Evolutionary conservation across 2,329 filamentous ascomycete species (phyloP), one percentile per base, ranked within the genome.

Genomic region (Colletotrichum sojae): DNA sequence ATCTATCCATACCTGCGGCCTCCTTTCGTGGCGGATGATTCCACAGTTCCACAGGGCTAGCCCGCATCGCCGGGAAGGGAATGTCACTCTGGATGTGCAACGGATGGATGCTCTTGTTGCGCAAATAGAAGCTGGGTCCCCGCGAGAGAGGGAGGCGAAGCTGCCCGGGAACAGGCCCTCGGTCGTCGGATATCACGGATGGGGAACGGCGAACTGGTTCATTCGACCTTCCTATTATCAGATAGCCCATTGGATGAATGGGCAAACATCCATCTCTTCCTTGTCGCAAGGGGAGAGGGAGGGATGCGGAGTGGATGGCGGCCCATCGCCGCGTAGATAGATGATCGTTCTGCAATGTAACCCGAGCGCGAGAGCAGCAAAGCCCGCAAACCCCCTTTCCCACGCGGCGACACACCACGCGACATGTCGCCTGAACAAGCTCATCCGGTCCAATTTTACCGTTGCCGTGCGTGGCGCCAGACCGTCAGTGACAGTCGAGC

Each of bases 151-250:
- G n/a, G n/a, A 43, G 16, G 40, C 40, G 40, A 36, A 36, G 18
- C 13, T 15, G 18, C 20, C 18, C 20, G 25, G 64, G 64, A 46
- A 46, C 39, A 39, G 25, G 45, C 12, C 22, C 56, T 40, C 45
- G 25, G 52, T 18, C 43, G 27, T 43, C 59, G 60, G 53, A 63
- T 58, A 68, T 68, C 18, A 64, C 40, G 45, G 60, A 64, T 40
- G 53, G 54, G 48, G 60, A 46, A 46, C 1, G 16, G 18, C 36
- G 6, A 53, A 56, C 18, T 22, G 27, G 25, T 53, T 25, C 36
- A 57, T 52, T 27, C 20, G 39, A 51, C 39, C 20, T 46, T 22
- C 59, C 13, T 3, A 6, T 20, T 49, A 36, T 10, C 31, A 36
- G 31, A 36, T 36, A 36, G 31, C 31, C 31, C 10, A 36, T 36